Conservation (phyloP, 768 basidiomycete genomes). For the Nevesoporus exiguus region DNA sequence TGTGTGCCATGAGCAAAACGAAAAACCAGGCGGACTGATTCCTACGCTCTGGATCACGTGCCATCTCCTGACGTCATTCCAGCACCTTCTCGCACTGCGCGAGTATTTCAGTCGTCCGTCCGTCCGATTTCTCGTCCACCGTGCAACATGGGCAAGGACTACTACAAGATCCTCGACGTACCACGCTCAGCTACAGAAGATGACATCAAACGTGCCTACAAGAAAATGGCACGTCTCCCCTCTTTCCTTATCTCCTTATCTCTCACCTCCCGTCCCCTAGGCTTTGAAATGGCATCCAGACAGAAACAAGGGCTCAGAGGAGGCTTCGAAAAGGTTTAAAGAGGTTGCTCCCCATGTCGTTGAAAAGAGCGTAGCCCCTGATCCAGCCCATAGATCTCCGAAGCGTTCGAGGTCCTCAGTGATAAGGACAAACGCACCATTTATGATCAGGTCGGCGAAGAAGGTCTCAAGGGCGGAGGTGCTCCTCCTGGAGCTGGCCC, state of each 20-base stretch:
- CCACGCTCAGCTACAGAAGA: conserved; percentile 72
- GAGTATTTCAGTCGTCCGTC: too few species aligned
- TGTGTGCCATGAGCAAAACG: conserved; percentile 15
- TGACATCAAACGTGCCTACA: conserved; percentile 91
- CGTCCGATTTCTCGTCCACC: neutral
- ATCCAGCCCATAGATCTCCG: conserved; percentile 60
- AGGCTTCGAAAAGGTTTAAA: conserved; percentile 88
- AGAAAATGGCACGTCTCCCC: conserved; percentile 68
- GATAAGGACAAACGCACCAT: conserved; percentile 81
- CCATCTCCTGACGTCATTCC: conserved; percentile 28
- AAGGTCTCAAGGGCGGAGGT: conserved; percentile 79
- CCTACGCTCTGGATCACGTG: conserved; percentile 7
- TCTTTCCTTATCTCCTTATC: neutral
- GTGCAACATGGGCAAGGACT: conserved; percentile 57
- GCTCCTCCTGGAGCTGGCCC: conserved; percentile 50
- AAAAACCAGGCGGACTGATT: too few species aligned
- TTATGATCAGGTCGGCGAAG: conserved; percentile 94
- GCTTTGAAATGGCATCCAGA: conserved; percentile 97
- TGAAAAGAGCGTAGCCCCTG: neutral
- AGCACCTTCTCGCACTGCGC: conserved; percentile 35
- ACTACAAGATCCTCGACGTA: conserved; percentile 82
- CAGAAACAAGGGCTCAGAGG: conserved; percentile 81
- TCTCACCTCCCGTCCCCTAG: conserved; percentile 32
- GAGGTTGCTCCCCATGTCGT: conserved; percentile 48
- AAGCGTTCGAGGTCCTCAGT: conserved; percentile 93